phyloP scores from a whole-genome alignment of 2,329 filamentous ascomycete genomes.

The Colletotrichum aenigma region DNA sequence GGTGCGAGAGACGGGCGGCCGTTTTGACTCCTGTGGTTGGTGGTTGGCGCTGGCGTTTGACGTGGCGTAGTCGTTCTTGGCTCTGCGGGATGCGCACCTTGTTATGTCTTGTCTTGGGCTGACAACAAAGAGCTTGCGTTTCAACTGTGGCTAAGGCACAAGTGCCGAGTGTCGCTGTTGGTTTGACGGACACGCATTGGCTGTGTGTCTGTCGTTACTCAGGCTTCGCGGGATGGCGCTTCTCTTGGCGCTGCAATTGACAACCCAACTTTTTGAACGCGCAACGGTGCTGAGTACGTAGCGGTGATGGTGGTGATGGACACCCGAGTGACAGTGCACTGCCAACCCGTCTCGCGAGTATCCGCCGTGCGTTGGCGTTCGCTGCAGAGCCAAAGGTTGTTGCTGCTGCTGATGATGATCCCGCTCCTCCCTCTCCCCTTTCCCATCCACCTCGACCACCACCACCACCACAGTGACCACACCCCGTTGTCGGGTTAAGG shows the following conservation, averaged over 20 bases:
- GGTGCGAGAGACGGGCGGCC: background rate
- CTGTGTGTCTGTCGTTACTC: background rate
- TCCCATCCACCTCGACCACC: background rate
- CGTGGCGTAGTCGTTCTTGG: background rate
- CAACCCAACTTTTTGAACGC: background rate
- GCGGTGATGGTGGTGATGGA: background rate
- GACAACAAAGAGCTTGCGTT: background rate
- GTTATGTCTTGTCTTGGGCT: background rate
- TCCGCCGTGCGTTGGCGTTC: background rate
- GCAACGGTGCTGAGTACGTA: background rate
- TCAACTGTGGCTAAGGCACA: background rate
- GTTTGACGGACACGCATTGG: background rate
- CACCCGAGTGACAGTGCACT: background rate
- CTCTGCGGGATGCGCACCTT: background rate
- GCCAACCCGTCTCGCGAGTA: background rate
- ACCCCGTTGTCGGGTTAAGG: background rate
- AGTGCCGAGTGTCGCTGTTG: background rate
- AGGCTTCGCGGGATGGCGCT: background rate
- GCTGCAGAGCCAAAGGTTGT: background rate
- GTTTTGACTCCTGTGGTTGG: background rate
- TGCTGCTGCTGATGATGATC: background rate
- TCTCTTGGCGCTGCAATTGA: background rate
- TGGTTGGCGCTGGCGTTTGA: background rate
- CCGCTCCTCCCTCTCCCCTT: background rate
- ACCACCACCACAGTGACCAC: background rate